Base-by-base conservation (phyloP, 805 yeast species). In the Candida andamanensis region DNA sequence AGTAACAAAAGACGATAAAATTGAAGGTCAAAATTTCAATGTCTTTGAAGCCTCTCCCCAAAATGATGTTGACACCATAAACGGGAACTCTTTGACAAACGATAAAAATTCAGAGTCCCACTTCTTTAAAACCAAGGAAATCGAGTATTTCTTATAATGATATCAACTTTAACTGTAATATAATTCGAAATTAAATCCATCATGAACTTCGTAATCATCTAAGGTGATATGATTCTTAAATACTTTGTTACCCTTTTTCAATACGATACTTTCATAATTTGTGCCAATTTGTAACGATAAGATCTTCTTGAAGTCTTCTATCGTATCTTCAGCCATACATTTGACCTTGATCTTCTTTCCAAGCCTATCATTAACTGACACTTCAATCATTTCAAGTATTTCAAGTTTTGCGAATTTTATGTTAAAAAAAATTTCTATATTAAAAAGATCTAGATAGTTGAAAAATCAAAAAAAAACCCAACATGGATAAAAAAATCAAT, bases 31-130 rank as follows among this genome's bases (percentile, higher is more conserved):
- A 28, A 78, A 76, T 33, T 92, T 90, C 59, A 92, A 92, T 51
- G 95, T 94, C 2, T 92, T 92, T 58, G 97, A 86, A 42, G 97
- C 96, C 10, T 92, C 97, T 6, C 97, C 97, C 0, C 97, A 87
- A 47, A 87, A 89, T 52, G 82, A 78, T 32, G 74, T 74, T 42
- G 81, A 70, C 42, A 69, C 74, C 8, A 29, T 51, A 27, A 58
- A 53, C 47, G 67, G 69, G 6, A 56, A 58, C 30, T 46, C 63
- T 20, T 63, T 71, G 35, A 64, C 45, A 35, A 19, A 38, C 29
- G 26, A 33, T 26, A 16, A 30, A 34, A 5, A 12, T n/a, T 5
- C n/a, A 8, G 34, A 31, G n/a, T 14, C 29, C 6, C 12, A 18
- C 6, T 33, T 16, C 16, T 31, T 36, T 9, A 28, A 20, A 14